phyloP scores from a whole-genome alignment of 352 stramenopile genomes.

The Phytophthora capsici region DNA sequence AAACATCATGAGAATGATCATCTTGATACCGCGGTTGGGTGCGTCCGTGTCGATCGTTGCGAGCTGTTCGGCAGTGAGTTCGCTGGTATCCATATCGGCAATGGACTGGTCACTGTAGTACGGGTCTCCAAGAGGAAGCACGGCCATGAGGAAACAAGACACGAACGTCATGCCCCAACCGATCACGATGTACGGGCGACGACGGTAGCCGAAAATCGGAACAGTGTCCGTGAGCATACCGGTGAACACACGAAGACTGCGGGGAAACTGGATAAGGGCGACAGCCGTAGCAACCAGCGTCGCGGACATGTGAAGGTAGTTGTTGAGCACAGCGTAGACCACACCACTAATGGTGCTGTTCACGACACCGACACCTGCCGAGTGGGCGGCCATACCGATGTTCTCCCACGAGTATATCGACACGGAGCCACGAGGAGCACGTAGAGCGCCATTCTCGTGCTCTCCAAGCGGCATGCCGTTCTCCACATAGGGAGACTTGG shows the following conservation, averaged over 20 bases:
- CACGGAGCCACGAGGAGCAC: conserved; percentile 37
- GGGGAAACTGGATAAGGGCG: conserved; percentile 58
- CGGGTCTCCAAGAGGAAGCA: conserved; percentile 50
- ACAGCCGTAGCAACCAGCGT: conserved; percentile 54
- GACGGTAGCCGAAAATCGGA: conserved; percentile 80
- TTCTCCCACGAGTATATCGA: conserved; percentile 53
- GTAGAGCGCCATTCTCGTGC: conserved; percentile 45
- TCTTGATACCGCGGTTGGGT: conserved; percentile 51
- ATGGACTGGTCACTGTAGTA: conserved; percentile 56
- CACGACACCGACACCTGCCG: conserved; percentile 50
- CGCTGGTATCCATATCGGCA: conserved; percentile 29
- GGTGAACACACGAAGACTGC: conserved; percentile 64
- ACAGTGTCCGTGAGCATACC: conserved; percentile 80
- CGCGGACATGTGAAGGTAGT: conserved; percentile 69
- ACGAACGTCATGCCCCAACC: conserved; percentile 59
- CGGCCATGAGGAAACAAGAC: conserved; percentile 53
- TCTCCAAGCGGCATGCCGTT: conserved; percentile 11
- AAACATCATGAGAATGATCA: conserved; percentile 73
- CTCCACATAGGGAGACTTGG: conserved; percentile 40
- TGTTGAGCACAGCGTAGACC: conserved; percentile 69
- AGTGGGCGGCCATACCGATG: conserved; percentile 56
- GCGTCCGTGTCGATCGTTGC: conserved; percentile 53
- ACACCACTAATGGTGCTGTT: conserved; percentile 53
- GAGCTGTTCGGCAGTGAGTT: conserved; percentile 42
- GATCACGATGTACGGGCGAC: conserved; percentile 83